These are phyloP conservation scores for Apostasia ramifera DNA, from an alignment of 106 monocot genomes.

Conservation along the genomic window DNA sequence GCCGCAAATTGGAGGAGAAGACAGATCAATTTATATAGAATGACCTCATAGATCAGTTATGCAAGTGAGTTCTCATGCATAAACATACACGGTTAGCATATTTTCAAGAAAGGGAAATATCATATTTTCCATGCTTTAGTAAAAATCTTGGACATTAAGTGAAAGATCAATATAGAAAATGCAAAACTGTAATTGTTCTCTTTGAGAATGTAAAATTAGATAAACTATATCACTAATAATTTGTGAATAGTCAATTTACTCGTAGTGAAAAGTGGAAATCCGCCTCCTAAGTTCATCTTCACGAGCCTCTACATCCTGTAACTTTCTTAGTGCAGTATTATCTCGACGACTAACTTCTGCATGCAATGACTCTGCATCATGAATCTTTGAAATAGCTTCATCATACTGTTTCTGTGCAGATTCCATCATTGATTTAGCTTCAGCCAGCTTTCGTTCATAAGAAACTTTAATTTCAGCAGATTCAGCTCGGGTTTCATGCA, in stretches of 20 bases:
- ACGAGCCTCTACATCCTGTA: slow-evolving; percentile 83
- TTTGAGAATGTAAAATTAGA: too few relatives aligned
- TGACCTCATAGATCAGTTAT: too few relatives aligned
- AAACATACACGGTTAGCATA: too few relatives aligned
- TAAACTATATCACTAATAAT: too few relatives aligned
- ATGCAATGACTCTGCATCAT: slow-evolving; percentile 45
- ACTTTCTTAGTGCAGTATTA: slow-evolving; percentile 46
- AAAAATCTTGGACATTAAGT: too few relatives aligned
- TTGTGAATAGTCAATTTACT: slow-evolving; percentile 35
- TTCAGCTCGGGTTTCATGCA: slow-evolving; percentile 76
- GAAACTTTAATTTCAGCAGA: slow-evolving; percentile 76
- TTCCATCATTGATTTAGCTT: slow-evolving; percentile 47
- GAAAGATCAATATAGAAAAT: too few relatives aligned
- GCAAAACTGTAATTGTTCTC: too few relatives aligned
- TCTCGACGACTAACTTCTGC: slow-evolving; percentile 58
- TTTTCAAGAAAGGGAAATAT: too few relatives aligned
- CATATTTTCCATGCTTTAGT: too few relatives aligned
- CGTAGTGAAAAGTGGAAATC: slow-evolving; percentile 34
- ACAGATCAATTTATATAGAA: too few relatives aligned
- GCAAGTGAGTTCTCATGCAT: too few relatives aligned
- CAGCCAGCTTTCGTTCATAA: slow-evolving; percentile 70
- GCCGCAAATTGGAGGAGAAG: too few relatives aligned
- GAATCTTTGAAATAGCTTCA: slow-evolving; percentile 60
- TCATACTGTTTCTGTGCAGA: slow-evolving; percentile 58
- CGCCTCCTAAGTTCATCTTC: slow-evolving; percentile 82